A percentile compares a stretch with the other conserved stretches of the same genome.
Evolutionary conservation across 345 rosid genomes (phyloP).

Genomic region (Erucastrum elatum): DNA sequence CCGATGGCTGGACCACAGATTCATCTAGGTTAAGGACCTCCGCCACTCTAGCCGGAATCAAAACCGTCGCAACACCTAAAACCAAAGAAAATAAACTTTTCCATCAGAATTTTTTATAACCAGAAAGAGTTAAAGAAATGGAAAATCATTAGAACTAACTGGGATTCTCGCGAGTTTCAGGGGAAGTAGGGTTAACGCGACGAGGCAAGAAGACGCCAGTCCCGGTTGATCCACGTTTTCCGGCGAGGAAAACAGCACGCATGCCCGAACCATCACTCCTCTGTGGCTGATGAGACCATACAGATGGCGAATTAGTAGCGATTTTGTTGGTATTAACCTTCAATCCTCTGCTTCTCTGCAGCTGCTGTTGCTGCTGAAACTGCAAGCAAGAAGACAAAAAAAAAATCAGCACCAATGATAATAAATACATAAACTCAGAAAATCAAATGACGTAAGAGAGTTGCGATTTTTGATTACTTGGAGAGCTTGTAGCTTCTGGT

Average conservation of each 20-base stretch:
- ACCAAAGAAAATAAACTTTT: neutral
- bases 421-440: no score
- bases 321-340: slow-evolving; percentile 4
- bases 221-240: slow-evolving; percentile 62
- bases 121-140: neutral
- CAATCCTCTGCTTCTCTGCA: slow-evolving; percentile 34
- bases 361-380: slow-evolving; percentile 65
- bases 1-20: slow-evolving; percentile 27
- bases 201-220: slow-evolving; percentile 95
- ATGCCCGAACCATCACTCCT: slow-evolving; percentile 46
- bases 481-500: slow-evolving; percentile 57
- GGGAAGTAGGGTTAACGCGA: slow-evolving; percentile 28
- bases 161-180: slow-evolving; percentile 52
- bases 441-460: neutral
- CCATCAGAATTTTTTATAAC: neutral
- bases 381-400: neutral
- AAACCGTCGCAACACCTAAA: slow-evolving; percentile 51
- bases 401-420: neutral
- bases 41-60: slow-evolving; percentile 83
- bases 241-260: slow-evolving; percentile 64
- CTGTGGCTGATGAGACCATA: slow-evolving; percentile 52
- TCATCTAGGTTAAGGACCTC: slow-evolving; percentile 65
- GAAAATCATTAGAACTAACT: slow-evolving; percentile 39
- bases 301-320: slow-evolving; percentile 45
- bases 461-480: slow-evolving; percentile 42